Evolutionary conservation across 352 stramenopile genomes (phyloP).

Genomic region (Thalassiosira livingstoniorum): DNA sequence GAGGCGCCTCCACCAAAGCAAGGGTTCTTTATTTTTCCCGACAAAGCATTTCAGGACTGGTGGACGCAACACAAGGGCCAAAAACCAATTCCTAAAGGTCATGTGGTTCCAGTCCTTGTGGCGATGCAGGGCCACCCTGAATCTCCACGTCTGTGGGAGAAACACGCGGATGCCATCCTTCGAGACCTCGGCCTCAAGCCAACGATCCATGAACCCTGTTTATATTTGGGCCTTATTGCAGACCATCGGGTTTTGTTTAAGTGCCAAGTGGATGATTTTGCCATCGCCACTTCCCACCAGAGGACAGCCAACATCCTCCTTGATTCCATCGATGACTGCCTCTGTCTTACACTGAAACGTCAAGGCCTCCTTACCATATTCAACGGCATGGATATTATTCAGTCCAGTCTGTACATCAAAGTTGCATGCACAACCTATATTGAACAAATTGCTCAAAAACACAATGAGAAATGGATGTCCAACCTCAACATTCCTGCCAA

Average conservation of each 20-base stretch:
- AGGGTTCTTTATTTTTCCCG: conserved; percentile 50
- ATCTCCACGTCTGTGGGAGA: conserved; percentile 55
- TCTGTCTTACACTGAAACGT: conserved; percentile 25
- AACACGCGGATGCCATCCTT: conserved; percentile 36
- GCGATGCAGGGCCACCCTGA: no score
- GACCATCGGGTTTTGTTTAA: conserved; percentile 47
- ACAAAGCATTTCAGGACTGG: conserved; percentile 44
- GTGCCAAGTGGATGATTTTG: conserved; percentile 20
- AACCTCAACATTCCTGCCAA: not conserved
- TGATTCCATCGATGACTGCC: no score
- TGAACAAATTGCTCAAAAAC: conserved; percentile 3
- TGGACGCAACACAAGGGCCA: conserved; percentile 17
- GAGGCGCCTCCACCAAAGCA: no score
- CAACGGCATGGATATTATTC: conserved; percentile 10
- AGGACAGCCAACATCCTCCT: conserved; percentile 6
- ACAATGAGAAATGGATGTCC: not conserved
- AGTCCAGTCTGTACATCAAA: not conserved
- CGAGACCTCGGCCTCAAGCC: conserved; percentile 21
- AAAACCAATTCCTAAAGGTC: conserved; percentile 14
- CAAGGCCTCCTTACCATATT: no score
- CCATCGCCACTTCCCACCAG: conserved; percentile 1
- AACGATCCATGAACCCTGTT: no score
- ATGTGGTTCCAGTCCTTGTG: no score
- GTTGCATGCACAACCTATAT: conserved; percentile 11
- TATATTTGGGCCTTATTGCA: no score